These are phyloP conservation scores for Yamadazyma sp. DNA, from an alignment of 805 yeast genomes.

Conservation along the genomic window DNA sequence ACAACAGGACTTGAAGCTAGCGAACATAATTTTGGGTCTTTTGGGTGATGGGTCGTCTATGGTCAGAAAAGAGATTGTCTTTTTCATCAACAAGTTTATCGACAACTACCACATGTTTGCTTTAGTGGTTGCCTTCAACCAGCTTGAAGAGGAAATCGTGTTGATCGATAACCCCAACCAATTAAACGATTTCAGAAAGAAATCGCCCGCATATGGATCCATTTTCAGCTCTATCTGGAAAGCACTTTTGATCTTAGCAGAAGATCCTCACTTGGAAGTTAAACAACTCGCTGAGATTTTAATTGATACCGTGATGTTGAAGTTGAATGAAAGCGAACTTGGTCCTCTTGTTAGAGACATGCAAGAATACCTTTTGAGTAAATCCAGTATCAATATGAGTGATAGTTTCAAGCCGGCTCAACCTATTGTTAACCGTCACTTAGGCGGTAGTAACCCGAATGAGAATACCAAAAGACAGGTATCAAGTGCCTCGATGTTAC, in stretches of 20 bases:
- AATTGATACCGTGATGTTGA: conserved; percentile 68
- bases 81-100: conserved; percentile 74
- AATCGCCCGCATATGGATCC: conserved; percentile 83
- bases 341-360: conserved; percentile 63
- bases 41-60: conserved; percentile 87
- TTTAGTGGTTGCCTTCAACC: conserved; percentile 81
- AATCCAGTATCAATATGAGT: conserved; percentile 39
- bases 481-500: conserved; percentile 22
- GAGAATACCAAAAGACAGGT: conserved; percentile 19
- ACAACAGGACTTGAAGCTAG: conserved; percentile 68
- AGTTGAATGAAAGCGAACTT: conserved; percentile 63
- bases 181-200: conserved; percentile 62
- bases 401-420: conserved; percentile 41
- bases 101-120: conserved; percentile 70
- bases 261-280: conserved; percentile 87
- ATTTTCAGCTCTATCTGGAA: conserved; percentile 87
- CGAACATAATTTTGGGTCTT: conserved; percentile 63
- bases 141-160: conserved; percentile 76
- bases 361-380: conserved; percentile 62
- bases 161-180: conserved; percentile 60
- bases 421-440: conserved; percentile 36
- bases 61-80: conserved; percentile 81
- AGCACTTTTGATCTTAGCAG: conserved; percentile 71
- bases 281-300: conserved; percentile 68
- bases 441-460: conserved; percentile 14